Percentiles rank a stretch among this genome's conserved stretches.
phyloP scores from a whole-genome alignment of 192 early-diverging fungal species.

The Coemansia sp. region DNA sequence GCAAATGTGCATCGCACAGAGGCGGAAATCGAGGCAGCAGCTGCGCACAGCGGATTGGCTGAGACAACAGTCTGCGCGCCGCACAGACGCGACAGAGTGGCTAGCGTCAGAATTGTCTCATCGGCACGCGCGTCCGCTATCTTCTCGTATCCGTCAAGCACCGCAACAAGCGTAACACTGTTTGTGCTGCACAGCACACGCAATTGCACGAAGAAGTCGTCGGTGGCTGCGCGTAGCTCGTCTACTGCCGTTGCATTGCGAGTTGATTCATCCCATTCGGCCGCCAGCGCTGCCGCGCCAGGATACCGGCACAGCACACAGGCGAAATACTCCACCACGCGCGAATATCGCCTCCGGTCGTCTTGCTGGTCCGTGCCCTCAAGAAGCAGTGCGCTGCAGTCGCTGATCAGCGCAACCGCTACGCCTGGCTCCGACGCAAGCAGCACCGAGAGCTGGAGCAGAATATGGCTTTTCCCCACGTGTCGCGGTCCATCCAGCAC shows the following conservation, averaged over 20 bases:
- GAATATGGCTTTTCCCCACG: slow-evolving; percentile 35
- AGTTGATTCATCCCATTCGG: slow-evolving; percentile 23
- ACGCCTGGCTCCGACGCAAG: slow-evolving; percentile 24
- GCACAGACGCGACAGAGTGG: slow-evolving; percentile 2
- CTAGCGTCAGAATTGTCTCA: slow-evolving; percentile 3
- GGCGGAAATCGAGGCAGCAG: not conserved
- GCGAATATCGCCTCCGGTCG: slow-evolving; percentile 14
- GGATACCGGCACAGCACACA: slow-evolving; percentile 15
- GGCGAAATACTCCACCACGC: slow-evolving; percentile 27
- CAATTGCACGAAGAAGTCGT: slow-evolving; percentile 7
- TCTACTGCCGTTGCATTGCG: slow-evolving; percentile 6
- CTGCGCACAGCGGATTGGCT: not conserved
- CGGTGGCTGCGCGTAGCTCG: slow-evolving; percentile 12
- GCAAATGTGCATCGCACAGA: slow-evolving; percentile 13
- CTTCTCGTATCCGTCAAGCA: slow-evolving; percentile 29
- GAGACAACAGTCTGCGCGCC: slow-evolving; percentile 8
- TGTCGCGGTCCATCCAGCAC: slow-evolving; percentile 30
- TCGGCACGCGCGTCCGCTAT: slow-evolving; percentile 1
- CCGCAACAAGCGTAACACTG: slow-evolving; percentile 8
- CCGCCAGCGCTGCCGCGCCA: not conserved
- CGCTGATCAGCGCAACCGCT: slow-evolving; percentile 20
- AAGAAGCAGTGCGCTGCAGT: slow-evolving; percentile 15
- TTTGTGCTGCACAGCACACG: slow-evolving; percentile 5
- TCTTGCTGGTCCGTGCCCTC: not conserved
- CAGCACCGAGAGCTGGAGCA: slow-evolving; percentile 23